Percentiles rank a stretch among this genome's conserved stretches.
Evolutionary conservation across 2,329 filamentous ascomycete species (phyloP).

Genomic region (Xenosphaeropsis pyriputrescens): DNA sequence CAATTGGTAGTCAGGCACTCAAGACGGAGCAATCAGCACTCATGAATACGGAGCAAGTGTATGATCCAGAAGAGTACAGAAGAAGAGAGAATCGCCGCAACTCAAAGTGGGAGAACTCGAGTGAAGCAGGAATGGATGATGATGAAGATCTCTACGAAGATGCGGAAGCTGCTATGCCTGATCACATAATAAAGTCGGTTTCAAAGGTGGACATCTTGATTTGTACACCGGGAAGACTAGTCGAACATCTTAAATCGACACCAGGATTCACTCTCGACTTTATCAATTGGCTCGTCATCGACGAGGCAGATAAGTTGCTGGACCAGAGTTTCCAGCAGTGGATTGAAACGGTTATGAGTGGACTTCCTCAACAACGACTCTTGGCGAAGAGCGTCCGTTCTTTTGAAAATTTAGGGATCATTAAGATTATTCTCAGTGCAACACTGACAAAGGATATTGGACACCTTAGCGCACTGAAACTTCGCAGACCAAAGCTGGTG

Average conservation of each 20-base stretch:
- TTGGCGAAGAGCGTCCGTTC: conserved; percentile 3
- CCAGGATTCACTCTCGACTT: conserved; percentile 66
- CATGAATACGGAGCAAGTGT: conserved; percentile 49
- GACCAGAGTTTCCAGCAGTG: conserved; percentile 90
- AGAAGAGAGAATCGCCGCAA: conserved; percentile 22
- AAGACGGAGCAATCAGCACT: conserved; percentile 46
- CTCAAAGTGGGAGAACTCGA: conserved; percentile 29
- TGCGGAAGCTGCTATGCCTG: conserved; percentile 27
- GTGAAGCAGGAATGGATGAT: conserved; percentile 22
- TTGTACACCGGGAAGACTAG: conserved; percentile 80
- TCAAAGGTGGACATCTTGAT: conserved; percentile 80
- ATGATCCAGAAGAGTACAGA: conserved; percentile 48
- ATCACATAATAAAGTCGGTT: conserved; percentile 48
- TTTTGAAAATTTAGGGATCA: conserved; percentile 25
- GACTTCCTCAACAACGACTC: conserved; percentile 22
- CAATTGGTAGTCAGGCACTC: conserved; percentile 68
- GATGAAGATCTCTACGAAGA: conserved; percentile 21
- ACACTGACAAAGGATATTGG: conserved; percentile 83
- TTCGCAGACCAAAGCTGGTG: conserved; percentile 62
- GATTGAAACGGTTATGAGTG: conserved; percentile 58
- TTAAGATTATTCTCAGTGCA: conserved; percentile 79
- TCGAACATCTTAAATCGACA: conserved; percentile 80
- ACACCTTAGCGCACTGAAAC: conserved; percentile 57
- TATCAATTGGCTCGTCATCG: conserved; percentile 78
- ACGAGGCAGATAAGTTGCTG: conserved; percentile 85